Conservation (phyloP, 495 filamentous ascomycete species). For the Aspergillus homomorphus region DNA sequence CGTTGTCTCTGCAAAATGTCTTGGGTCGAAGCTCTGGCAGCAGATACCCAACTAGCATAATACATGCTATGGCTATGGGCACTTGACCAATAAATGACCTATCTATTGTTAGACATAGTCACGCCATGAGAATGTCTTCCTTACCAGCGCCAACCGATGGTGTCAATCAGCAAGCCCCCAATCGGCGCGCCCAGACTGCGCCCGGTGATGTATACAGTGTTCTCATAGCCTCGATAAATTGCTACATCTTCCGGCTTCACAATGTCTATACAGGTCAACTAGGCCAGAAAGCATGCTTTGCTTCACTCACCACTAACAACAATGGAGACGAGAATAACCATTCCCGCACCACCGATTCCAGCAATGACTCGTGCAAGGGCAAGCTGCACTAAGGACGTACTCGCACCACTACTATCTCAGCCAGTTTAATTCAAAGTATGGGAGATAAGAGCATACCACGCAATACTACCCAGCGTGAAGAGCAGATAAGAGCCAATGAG, state of each 20-base stretch:
- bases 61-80: constrained; percentile 23
- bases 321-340: constrained; percentile 25
- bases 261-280: no score
- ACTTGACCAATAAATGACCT: constrained; percentile 32
- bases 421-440: neutral
- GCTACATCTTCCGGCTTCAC: constrained; percentile 22
- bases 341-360: constrained; percentile 30
- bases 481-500: constrained; percentile 29
- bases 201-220: constrained; percentile 23
- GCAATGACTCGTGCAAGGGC: constrained; percentile 24
- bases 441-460: constrained; percentile 25
- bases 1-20: constrained; percentile 3
- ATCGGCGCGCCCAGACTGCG: constrained; percentile 27
- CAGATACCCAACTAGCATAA: constrained; percentile 14
- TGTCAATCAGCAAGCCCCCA: constrained; percentile 25
- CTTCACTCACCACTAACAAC: constrained; percentile 27
- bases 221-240: constrained; percentile 29
- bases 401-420: constrained; percentile 20
- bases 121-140: neutral
- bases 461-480: constrained; percentile 31
- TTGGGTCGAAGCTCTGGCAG: constrained; percentile 17
- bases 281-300: no score
- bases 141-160: constrained; percentile 34
- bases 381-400: constrained; percentile 19
- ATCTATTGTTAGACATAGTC: no score